Evolutionary conservation across 2,329 filamentous ascomycete genomes (phyloP).

Genomic region (Chrysoporthe austroafricana): DNA sequence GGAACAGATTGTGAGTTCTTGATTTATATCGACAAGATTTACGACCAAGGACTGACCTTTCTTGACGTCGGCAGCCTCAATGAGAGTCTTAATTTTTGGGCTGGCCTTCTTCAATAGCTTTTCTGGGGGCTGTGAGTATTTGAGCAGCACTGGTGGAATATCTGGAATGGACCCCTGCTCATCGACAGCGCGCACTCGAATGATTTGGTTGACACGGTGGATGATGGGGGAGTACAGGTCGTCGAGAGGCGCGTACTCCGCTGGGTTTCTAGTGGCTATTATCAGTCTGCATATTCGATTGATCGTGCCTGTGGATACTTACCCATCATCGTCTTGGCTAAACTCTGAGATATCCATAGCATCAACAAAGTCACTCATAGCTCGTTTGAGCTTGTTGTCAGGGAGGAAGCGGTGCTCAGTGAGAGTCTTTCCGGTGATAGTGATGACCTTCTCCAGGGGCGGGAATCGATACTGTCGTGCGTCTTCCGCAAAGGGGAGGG

Average conservation of each 20-base stretch:
- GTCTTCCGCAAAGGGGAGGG: constrained; percentile 92
- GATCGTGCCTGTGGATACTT: constrained; percentile 34
- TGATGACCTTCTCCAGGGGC: constrained; percentile 83
- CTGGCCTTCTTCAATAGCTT: constrained; percentile 64
- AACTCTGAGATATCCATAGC: constrained; percentile 83
- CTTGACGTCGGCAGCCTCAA: constrained; percentile 77
- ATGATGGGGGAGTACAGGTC: constrained; percentile 83
- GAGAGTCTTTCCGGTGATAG: constrained; percentile 79
- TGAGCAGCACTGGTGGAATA: constrained; percentile 66
- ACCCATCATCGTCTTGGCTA: constrained; percentile 76
- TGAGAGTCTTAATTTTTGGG: constrained; percentile 64
- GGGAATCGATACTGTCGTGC: constrained; percentile 89
- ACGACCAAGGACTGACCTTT: constrained; percentile 58
- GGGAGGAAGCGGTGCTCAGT: constrained; percentile 85
- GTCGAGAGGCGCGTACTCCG: constrained; percentile 77
- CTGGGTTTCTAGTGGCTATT: constrained; percentile 38
- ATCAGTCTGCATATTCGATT: not conserved
- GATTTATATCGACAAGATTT: not conserved
- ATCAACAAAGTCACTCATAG: constrained; percentile 92
- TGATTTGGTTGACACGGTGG: constrained; percentile 86
- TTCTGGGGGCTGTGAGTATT: constrained; percentile 73
- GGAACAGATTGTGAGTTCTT: constrained; percentile 3
- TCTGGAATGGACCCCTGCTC: constrained; percentile 67
- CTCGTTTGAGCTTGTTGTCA: constrained; percentile 69
- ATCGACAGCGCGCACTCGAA: constrained; percentile 80